phyloP scores from a whole-genome alignment of 2,329 filamentous ascomycete species.

The Aspergillus melleus region DNA sequence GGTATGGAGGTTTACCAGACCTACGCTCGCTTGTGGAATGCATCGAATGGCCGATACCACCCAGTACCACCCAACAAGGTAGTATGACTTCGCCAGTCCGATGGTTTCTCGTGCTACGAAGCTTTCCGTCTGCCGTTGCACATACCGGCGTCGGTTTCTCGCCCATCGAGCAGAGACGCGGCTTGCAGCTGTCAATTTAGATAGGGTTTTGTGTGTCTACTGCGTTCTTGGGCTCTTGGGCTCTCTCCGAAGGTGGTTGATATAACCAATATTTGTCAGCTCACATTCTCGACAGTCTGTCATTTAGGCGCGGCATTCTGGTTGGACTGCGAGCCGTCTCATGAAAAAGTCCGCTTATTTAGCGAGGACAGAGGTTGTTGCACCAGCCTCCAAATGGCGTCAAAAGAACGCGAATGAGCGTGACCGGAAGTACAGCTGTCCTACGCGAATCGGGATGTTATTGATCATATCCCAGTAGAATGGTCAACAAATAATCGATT shows the following conservation, averaged over 20 bases:
- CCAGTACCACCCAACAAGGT: neutral
- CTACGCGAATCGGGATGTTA: neutral
- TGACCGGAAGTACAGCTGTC: neutral
- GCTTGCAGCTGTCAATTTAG: neutral
- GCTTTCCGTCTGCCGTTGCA: neutral
- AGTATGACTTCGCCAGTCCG: neutral
- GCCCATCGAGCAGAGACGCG: neutral
- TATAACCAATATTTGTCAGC: neutral
- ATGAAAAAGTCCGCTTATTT: neutral
- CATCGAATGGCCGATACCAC: neutral
- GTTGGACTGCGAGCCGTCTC: no score
- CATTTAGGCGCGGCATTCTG: no score
- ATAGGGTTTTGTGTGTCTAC: neutral
- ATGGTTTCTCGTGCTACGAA: neutral
- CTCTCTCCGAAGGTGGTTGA: neutral
- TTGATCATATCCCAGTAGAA: neutral
- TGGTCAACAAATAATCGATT: neutral
- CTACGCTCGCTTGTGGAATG: neutral
- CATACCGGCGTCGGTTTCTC: neutral
- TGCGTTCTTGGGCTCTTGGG: neutral
- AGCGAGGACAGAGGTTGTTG: neutral
- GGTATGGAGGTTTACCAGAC: neutral
- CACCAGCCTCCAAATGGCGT: neutral
- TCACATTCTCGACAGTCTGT: neutral
- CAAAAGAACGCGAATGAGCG: neutral